phyloP scores from a whole-genome alignment of 345 rosid genomes.

The Acer campestre region DNA sequence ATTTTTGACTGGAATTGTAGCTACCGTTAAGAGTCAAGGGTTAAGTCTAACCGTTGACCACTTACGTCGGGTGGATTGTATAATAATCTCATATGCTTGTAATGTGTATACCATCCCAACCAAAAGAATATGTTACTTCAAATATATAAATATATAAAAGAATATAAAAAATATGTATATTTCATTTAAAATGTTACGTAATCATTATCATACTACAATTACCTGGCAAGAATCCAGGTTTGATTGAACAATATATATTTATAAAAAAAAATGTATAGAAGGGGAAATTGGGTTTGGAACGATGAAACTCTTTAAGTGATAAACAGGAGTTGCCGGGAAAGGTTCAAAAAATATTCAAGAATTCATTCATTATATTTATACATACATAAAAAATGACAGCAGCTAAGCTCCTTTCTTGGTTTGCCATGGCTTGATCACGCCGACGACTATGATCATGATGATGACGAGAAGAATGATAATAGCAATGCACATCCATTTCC shows the following conservation, averaged over 20 bases:
- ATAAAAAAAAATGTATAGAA: not conserved
- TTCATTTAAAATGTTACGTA: not conserved
- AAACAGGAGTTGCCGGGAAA: constrained; percentile 14
- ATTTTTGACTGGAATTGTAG: too few species aligned
- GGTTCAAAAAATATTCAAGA: constrained; percentile 18
- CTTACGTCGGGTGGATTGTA: too few species aligned
- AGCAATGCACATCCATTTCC: constrained; percentile 96
- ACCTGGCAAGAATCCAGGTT: not conserved
- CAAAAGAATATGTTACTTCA: not conserved
- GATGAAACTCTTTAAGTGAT: constrained; percentile 10
- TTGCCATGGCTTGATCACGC: constrained; percentile 81
- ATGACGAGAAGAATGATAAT: constrained; percentile 82
- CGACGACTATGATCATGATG: constrained; percentile 60
- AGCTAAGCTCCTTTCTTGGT: constrained; percentile 69
- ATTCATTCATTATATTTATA: constrained; percentile 29
- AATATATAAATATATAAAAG: not conserved
- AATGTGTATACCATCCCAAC: not conserved
- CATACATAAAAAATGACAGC: constrained; percentile 23
- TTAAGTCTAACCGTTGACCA: too few species aligned
- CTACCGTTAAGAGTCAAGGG: too few species aligned
- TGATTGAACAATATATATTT: not conserved
- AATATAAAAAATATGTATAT: not conserved
- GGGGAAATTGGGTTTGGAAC: not conserved
- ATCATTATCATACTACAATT: not conserved
- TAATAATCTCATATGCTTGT: too few species aligned